Evolutionary conservation across 306 rosid genomes (phyloP), one percentile per base, ranked within the genome.

Genomic region (Neltuma alba): DNA sequence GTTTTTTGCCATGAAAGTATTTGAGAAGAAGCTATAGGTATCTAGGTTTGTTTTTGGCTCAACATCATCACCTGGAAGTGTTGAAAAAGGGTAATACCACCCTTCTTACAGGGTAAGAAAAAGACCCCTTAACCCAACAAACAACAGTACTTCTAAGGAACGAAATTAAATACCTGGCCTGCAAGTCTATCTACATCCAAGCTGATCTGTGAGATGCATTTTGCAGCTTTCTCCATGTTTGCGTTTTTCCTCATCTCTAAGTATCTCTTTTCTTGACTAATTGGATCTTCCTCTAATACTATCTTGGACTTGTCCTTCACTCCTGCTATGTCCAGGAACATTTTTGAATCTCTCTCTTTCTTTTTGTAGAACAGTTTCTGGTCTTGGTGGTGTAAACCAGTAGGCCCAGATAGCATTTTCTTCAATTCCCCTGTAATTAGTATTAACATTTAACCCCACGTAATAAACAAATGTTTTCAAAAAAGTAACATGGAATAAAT

Each of bases 291-390:
- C 65, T 89, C 70, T 8, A 92, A 66, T 25, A 93, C 92, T 10
- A 95, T 57, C 83, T 95, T 95, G 21, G 99, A 93, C 45, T 88
- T 88, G 83, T 95, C 89, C 83, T 91, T 95, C 6, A 95, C 96
- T 27, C 99, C 98, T 74, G 80, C 82, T 33, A 83, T 81, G 77
- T 93, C 99, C 65, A 95, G 92, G 67, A 91, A 95, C 1, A 88
- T 87, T 47, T 91, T 95, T n/a, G 99, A 95, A 83, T 95, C 98
- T 76, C 99, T 93, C 87, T 95, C 99, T 36, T 84, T 95, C 28
- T 90, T 93, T 63, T 93, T 95, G 84, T 86, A 93, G 57, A 93
- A 80, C 76, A 95, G 85, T 89, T 95, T 95, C 87, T 91, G 98
- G 79, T 95, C 99, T 84, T 89, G 78, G 73, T 95, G 98, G 85